Conservation (phyloP, 1,284 basidiomycete genomes). For the Apiotrichum veenhuisii region DNA sequence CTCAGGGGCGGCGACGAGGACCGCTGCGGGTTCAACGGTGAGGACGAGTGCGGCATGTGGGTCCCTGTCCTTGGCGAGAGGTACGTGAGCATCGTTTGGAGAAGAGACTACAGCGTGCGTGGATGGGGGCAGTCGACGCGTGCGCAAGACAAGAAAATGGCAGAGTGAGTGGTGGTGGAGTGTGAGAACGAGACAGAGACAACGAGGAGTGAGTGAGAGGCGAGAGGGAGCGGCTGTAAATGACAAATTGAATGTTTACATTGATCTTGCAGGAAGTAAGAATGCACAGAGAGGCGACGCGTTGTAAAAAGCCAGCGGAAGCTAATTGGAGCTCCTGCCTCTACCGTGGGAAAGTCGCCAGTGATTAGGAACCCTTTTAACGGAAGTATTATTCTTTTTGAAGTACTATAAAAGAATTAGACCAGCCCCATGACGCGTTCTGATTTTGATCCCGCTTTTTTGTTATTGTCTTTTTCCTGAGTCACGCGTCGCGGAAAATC, state of each 20-base stretch:
- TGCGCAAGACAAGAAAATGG: not conserved
- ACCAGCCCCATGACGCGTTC: too few species aligned
- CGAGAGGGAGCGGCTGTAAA: too few species aligned
- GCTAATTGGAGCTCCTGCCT: too few species aligned
- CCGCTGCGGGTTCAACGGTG: slow-evolving; percentile 37
- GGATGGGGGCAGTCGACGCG: not conserved
- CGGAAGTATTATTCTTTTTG: too few species aligned
- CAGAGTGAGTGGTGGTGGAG: not conserved
- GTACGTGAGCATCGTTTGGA: slow-evolving; percentile 16
- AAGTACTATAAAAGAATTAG: too few species aligned
- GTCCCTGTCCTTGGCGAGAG: slow-evolving; percentile 2
- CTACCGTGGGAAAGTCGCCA: too few species aligned
- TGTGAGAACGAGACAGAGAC: not conserved
- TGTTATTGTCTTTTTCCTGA: not conserved
- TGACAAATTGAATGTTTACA: not conserved
- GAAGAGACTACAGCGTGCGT: too few species aligned
- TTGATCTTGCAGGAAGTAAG: not conserved
- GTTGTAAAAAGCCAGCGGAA: too few species aligned
- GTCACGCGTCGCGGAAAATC: too few species aligned
- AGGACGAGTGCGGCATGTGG: slow-evolving; percentile 25
- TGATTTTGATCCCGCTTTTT: not conserved
- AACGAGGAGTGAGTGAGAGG: too few species aligned
- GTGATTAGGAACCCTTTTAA: too few species aligned
- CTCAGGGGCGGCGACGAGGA: slow-evolving; percentile 22
- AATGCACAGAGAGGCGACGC: too few species aligned